Evolutionary conservation across 768 basidiomycete species (phyloP).

Genomic region (Tubosaeta sp.): DNA sequence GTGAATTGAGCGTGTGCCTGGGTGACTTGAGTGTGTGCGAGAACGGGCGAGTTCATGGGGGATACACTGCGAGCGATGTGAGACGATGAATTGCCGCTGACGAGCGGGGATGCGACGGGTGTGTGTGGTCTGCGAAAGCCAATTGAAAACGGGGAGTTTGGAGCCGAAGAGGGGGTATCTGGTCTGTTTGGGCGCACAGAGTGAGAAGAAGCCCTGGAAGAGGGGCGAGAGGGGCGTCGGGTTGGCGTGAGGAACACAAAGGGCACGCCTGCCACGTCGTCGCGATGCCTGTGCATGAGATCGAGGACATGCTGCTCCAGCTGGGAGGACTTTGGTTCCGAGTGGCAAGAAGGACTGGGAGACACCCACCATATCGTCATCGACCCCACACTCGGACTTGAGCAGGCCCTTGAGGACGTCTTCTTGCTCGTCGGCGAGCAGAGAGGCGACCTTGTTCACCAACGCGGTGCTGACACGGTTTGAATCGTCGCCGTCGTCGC

Average conservation of each 20-base stretch:
- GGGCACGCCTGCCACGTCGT: conserved; percentile 78
- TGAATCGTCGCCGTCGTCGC: conserved; percentile 54
- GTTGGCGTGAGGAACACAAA: conserved; percentile 81
- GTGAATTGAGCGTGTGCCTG: conserved; percentile 61
- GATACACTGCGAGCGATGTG: conserved; percentile 53
- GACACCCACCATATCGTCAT: conserved; percentile 60
- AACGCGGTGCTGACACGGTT: conserved; percentile 54
- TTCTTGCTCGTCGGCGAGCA: conserved; percentile 80
- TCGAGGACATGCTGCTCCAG: conserved; percentile 88
- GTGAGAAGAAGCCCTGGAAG: conserved; percentile 72
- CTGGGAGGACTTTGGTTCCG: conserved; percentile 35
- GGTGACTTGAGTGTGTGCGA: conserved; percentile 51
- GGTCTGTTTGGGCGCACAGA: conserved; percentile 66
- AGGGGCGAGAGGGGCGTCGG: conserved; percentile 75
- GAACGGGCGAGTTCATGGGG: conserved; percentile 65
- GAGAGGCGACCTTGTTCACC: conserved; percentile 64
- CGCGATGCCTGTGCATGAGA: conserved; percentile 92
- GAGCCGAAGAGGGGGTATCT: conserved; percentile 72
- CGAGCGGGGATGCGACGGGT: conserved; percentile 71
- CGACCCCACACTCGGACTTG: conserved; percentile 63
- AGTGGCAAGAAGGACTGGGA: conserved; percentile 12
- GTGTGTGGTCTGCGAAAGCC: conserved; percentile 79
- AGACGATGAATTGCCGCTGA: conserved; percentile 48
- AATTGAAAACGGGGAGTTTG: conserved; percentile 70
- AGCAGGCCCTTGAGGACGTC: conserved; percentile 78